Base-by-base conservation (phyloP, 2,329 filamentous ascomycete genomes). In the Aspergillus neotritici region DNA sequence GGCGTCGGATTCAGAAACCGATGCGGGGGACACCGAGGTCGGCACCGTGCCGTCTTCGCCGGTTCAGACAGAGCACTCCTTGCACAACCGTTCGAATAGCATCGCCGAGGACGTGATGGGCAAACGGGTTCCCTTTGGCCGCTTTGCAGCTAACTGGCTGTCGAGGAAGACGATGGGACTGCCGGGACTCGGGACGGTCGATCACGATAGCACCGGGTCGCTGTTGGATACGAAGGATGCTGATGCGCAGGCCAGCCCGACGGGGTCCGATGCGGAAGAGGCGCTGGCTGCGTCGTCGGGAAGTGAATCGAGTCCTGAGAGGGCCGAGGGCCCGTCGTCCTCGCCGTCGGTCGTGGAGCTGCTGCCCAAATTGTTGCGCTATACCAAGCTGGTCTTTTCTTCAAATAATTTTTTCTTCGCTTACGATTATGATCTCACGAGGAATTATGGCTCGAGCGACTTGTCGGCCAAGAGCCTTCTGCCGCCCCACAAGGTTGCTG, bases 401-500 rank as follows among this genome's bases (percentile, higher is more conserved):
- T 89, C 85, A 0, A 78, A 78, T 50, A 96, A 87, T 63, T 97
- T 96, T 65, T 97, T 85, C 71, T 98, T 91, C 64, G 90, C 90
- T 0, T 96, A 98, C 63, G 93, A 98, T 52, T 78, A 91, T 61
- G 90, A 98, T 62, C 79, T 98, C 39, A 97, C 93, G 1, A 79
- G 84, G 43, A 82, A 78, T 42, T 63, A 78, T 48, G 63, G 65
- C 40, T 62, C 64, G 31, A 66, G 71, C 54, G 63, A 65, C 34
- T 42, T 63, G 7, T 45, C 63, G 6, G 56, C 61, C 28, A 65
- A 57, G 16, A 66, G 69, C 11, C 74, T 76, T 35, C 53, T 79
- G 4, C 83, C 89, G 5, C 70, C 95, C 4, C 78, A 87, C 62
- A 79, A 79, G 50, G 75, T 79, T 45, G 88, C 84, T 15, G 87